Conservation (phyloP, 768 basidiomycete species). For the Lactarius pseudohatsudake region DNA sequence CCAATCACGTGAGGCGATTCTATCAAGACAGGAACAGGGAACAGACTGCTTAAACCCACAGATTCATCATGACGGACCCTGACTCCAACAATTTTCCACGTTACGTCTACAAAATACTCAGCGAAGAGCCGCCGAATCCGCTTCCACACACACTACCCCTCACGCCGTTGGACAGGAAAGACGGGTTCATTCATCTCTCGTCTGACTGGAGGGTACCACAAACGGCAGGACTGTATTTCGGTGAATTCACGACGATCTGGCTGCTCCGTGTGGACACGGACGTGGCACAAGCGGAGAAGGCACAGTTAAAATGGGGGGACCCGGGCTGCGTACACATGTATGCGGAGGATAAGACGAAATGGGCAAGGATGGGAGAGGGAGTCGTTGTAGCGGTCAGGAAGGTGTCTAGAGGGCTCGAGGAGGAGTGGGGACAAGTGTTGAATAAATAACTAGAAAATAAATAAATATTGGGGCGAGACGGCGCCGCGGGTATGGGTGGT, state of each 20-base stretch:
- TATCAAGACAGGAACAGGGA: not conserved
- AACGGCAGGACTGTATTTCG: slow-evolving; percentile 44
- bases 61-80: not conserved
- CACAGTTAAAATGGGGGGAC: slow-evolving; percentile 35
- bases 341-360: slow-evolving; percentile 5
- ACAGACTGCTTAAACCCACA: not conserved
- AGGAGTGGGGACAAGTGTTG: slow-evolving; percentile 16
- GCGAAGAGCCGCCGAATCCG: slow-evolving; percentile 35
- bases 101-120: slow-evolving; percentile 42
- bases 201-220: slow-evolving; percentile 39
- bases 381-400: slow-evolving; percentile 12
- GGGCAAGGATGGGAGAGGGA: slow-evolving; percentile 23
- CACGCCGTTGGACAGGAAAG: slow-evolving; percentile 36
- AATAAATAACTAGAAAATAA: not conserved
- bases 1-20: not conserved
- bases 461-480: not conserved
- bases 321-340: slow-evolving; percentile 29
- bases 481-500: not conserved
- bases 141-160: slow-evolving; percentile 25
- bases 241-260: slow-evolving; percentile 30
- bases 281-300: slow-evolving; percentile 27
- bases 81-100: slow-evolving; percentile 26
- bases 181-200: slow-evolving; percentile 52
- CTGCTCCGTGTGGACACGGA: slow-evolving; percentile 34
- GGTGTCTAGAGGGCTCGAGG: not conserved